Percentiles rank a stretch among this genome's conserved stretches.
Evolutionary conservation across 2,329 filamentous ascomycete genomes (phyloP).

Genomic region (Aureobasidium sp.): DNA sequence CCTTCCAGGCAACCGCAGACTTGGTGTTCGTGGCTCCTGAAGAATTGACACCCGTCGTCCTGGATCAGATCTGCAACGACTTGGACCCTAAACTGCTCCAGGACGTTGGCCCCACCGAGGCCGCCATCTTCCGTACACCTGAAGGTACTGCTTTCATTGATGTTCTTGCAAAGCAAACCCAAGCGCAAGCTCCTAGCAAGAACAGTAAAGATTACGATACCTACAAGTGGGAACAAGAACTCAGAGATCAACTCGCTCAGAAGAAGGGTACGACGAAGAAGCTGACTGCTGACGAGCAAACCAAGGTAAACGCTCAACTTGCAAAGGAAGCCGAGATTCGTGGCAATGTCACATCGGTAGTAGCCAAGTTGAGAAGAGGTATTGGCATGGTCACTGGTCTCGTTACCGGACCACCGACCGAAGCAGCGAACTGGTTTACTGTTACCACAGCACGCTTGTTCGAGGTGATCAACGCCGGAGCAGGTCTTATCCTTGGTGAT

Average conservation of each 20-base stretch:
- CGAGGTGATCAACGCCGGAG: slow-evolving; percentile 67
- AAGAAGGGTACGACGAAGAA: slow-evolving; percentile 92
- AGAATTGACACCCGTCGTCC: slow-evolving; percentile 63
- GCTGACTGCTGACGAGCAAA: slow-evolving; percentile 76
- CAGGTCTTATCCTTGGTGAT: slow-evolving; percentile 72
- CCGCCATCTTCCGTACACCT: slow-evolving; percentile 84
- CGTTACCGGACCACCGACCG: slow-evolving; percentile 78
- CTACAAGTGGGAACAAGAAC: slow-evolving; percentile 92
- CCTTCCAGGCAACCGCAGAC: slow-evolving; percentile 79
- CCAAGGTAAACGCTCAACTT: slow-evolving; percentile 84
- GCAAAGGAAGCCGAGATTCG: slow-evolving; percentile 79
- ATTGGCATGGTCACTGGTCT: slow-evolving; percentile 79
- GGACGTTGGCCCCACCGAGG: slow-evolving; percentile 73
- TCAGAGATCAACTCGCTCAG: slow-evolving; percentile 75
- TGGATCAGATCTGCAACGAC: slow-evolving; percentile 65
- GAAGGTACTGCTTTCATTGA: slow-evolving; percentile 86
- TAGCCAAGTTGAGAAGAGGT: slow-evolving; percentile 66
- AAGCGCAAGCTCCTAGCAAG: slow-evolving; percentile 64
- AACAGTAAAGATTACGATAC: slow-evolving; percentile 93
- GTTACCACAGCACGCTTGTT: slow-evolving; percentile 66
- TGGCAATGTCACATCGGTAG: slow-evolving; percentile 57
- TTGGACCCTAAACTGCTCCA: slow-evolving; percentile 61
- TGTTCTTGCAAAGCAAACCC: slow-evolving; percentile 74
- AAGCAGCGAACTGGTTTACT: slow-evolving; percentile 81
- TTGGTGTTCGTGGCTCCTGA: slow-evolving; percentile 90